A percentile compares a stretch with the other conserved stretches of the same genome.
phyloP scores from a whole-genome alignment of 1,284 basidiomycete genomes.

The Anthracocystis walkeri region DNA sequence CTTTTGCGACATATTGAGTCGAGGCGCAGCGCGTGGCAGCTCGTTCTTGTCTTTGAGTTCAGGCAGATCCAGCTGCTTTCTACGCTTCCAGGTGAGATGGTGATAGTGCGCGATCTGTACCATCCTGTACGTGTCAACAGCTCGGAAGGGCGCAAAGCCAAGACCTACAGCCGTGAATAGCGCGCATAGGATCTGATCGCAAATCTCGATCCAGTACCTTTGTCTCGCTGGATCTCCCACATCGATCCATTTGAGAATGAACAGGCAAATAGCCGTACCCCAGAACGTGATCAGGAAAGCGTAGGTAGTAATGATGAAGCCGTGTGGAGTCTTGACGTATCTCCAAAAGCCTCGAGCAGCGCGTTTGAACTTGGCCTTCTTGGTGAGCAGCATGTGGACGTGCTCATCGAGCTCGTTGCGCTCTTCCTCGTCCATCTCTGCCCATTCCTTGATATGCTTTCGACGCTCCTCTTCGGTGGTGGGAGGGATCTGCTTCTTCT shows the following conservation, averaged over 20 bases:
- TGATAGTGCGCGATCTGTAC: slow-evolving; percentile 66
- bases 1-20: slow-evolving; percentile 33
- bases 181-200: slow-evolving; percentile 67
- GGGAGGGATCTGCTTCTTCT: slow-evolving; percentile 29
- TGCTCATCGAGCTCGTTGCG: slow-evolving; percentile 76
- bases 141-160: slow-evolving; percentile 66
- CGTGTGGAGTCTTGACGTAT: slow-evolving; percentile 64
- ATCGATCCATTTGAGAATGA: slow-evolving; percentile 62
- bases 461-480: slow-evolving; percentile 51
- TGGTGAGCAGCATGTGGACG: slow-evolving; percentile 80
- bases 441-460: slow-evolving; percentile 61
- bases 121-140: slow-evolving; percentile 68
- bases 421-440: slow-evolving; percentile 65
- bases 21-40: slow-evolving; percentile 49
- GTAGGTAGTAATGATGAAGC: slow-evolving; percentile 65
- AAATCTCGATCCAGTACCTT: slow-evolving; percentile 67
- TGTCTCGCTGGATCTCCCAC: slow-evolving; percentile 36
- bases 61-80: slow-evolving; percentile 54
- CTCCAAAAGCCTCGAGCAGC: slow-evolving; percentile 57
- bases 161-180: slow-evolving; percentile 65
- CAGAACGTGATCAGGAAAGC: slow-evolving; percentile 63
- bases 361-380: slow-evolving; percentile 73
- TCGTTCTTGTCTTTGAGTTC: slow-evolving; percentile 63
- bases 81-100: slow-evolving; percentile 59
- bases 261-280: slow-evolving; percentile 65